Evolutionary conservation across 2,329 filamentous ascomycete species (phyloP).

Genomic region (Claviceps africana): DNA sequence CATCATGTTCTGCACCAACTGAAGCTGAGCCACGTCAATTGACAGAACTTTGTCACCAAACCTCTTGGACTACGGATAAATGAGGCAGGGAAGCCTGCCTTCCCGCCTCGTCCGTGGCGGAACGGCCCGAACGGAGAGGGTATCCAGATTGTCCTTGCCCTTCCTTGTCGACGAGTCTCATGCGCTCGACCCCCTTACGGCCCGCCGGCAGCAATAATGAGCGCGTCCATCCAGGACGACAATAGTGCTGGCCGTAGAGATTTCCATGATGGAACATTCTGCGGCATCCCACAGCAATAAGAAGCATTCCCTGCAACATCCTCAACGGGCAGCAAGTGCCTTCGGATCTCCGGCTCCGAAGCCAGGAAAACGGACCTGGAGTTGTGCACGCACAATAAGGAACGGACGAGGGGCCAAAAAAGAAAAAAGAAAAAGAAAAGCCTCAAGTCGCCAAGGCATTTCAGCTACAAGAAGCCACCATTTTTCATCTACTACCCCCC

Average conservation of each 20-base stretch:
- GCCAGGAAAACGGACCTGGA: background rate
- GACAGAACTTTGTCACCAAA: background rate
- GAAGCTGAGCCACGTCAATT: background rate
- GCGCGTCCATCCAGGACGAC: background rate
- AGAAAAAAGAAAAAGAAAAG: background rate
- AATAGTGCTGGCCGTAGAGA: background rate
- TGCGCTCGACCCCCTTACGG: background rate
- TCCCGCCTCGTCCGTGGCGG: background rate
- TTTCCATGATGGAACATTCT: background rate
- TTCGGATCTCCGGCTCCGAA: background rate
- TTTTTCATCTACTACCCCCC: background rate
- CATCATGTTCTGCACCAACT: too few species aligned
- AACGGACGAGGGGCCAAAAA: background rate
- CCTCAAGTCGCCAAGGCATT: background rate
- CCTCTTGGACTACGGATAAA: background rate
- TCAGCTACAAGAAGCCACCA: background rate
- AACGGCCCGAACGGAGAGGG: background rate
- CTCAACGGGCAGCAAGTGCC: background rate
- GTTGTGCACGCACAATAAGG: background rate
- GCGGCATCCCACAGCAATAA: too few species aligned
- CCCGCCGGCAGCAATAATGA: background rate
- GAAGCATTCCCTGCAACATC: background rate
- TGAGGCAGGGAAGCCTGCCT: background rate
- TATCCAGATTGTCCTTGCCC: background rate
- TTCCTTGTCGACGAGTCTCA: background rate